These are phyloP conservation scores for Cicer bijugum DNA, from an alignment of 306 rosid genomes.

Conservation along the genomic window DNA sequence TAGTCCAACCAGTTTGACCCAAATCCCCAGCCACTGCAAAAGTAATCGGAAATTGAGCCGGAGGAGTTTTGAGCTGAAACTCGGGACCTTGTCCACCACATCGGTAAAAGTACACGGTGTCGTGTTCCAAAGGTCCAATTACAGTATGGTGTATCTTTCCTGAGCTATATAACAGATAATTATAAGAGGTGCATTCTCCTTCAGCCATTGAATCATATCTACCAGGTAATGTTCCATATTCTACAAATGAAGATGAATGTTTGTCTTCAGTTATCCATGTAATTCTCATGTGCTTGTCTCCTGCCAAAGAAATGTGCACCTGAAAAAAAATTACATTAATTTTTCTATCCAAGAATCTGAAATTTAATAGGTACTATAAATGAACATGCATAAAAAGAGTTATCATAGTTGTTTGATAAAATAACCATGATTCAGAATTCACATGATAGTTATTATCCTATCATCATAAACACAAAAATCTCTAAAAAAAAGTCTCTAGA, in stretches of 20 bases:
- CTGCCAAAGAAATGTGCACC: conserved; percentile 93
- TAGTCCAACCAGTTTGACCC: conserved; percentile 95
- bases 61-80: conserved; percentile 82
- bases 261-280: conserved; percentile 75
- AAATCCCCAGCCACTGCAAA: conserved; percentile 92
- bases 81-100: conserved; percentile 85
- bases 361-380: neutral
- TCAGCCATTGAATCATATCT: conserved; percentile 60
- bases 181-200: conserved; percentile 82
- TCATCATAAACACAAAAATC: neutral
- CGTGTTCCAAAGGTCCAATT: conserved; percentile 81
- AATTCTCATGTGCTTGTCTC: conserved; percentile 75
- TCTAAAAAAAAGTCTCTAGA: neutral
- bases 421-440: neutral
- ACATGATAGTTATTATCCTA: neutral
- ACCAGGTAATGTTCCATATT: conserved; percentile 77
- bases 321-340: conserved; percentile 43
- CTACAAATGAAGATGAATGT: conserved; percentile 69
- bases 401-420: neutral
- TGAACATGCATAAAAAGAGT: conserved; percentile 20
- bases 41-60: conserved; percentile 74
- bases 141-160: conserved; percentile 93
- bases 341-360: conserved; percentile 34
- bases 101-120: conserved; percentile 69
- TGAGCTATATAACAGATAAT: conserved; percentile 71